These are phyloP conservation scores for Prunus persica DNA, from an alignment of 306 rosid species.

Conservation along the genomic window DNA sequence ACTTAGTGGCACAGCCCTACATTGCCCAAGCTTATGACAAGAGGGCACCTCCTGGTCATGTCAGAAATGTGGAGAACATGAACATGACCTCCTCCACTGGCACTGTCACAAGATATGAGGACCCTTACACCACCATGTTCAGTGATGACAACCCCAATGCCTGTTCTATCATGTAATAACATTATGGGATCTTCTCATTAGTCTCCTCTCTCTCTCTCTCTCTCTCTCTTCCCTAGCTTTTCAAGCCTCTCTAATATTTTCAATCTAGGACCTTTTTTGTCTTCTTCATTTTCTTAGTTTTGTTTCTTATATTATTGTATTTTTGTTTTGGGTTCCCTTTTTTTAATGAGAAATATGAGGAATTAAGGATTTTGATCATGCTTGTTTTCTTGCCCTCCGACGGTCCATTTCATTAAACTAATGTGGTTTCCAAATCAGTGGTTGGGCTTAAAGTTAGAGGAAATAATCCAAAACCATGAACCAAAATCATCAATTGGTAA, in stretches of 20 bases:
- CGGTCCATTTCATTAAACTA: neutral
- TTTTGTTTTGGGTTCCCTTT: conserved; percentile 26
- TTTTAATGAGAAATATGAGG: conserved; percentile 22
- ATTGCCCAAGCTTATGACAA: conserved; percentile 82
- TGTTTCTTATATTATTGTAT: neutral
- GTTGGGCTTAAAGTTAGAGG: neutral
- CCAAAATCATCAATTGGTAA: neutral
- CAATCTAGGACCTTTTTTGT: conserved; percentile 22
- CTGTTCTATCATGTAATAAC: conserved; percentile 74
- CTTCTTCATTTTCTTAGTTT: neutral
- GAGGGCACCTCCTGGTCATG: conserved; percentile 96
- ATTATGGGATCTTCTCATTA: neutral
- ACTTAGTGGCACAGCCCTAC: conserved; percentile 80
- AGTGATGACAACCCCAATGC: conserved; percentile 99
- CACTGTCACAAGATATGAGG: conserved; percentile 62
- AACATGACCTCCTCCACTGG: conserved; percentile 33
- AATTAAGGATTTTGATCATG: conserved; percentile 18
- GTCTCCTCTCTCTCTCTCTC: neutral
- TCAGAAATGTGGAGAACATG: conserved; percentile 61
- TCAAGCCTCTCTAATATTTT: conserved; percentile 37
- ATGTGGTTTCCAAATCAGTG: conserved; percentile 16
- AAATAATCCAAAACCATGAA: neutral
- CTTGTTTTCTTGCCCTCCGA: neutral
- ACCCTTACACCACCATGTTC: conserved; percentile 82
- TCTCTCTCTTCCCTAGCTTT: neutral